These are phyloP conservation scores for Colletotrichum tropicale DNA, from an alignment of 2,329 filamentous ascomycete genomes.

Conservation along the genomic window DNA sequence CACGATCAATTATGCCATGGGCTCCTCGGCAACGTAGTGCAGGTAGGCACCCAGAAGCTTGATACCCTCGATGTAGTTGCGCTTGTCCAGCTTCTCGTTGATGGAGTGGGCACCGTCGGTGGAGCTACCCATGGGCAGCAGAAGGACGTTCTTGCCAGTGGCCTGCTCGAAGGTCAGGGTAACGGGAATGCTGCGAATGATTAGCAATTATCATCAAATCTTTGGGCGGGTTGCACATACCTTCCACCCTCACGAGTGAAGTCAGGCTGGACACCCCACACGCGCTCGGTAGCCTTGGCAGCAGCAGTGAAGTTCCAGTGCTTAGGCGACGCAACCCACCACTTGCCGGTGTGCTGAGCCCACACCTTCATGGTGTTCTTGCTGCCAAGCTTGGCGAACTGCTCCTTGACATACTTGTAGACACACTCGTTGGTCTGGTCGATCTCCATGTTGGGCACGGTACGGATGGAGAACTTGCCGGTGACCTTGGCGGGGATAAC, in stretches of 20 bases:
- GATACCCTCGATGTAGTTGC: slow-evolving; percentile 97
- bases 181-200: slow-evolving; percentile 79
- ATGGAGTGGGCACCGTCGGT: slow-evolving; percentile 97
- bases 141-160: slow-evolving; percentile 94
- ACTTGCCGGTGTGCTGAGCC: slow-evolving; percentile 91
- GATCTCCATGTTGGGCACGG: slow-evolving; percentile 96
- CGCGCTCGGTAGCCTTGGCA: slow-evolving; percentile 92
- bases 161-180: slow-evolving; percentile 97
- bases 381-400: slow-evolving; percentile 84
- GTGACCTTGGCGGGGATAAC: slow-evolving; percentile 98
- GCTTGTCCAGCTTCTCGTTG: slow-evolving; percentile 97
- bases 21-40: slow-evolving; percentile 94
- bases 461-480: slow-evolving; percentile 98
- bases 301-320: slow-evolving; percentile 99
- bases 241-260: slow-evolving; percentile 95
- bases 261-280: slow-evolving; percentile 93
- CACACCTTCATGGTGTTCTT: slow-evolving; percentile 90
- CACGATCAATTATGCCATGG: slow-evolving; percentile 44
- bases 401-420: slow-evolving; percentile 80
- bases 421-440: slow-evolving; percentile 86
- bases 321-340: slow-evolving; percentile 97
- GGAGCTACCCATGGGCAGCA: slow-evolving; percentile 96
- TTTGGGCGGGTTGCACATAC: slow-evolving; percentile 45
- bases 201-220: neutral
- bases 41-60: slow-evolving; percentile 95